Base-by-base conservation (phyloP, 2,329 filamentous ascomycete species). In the Alternaria novae-zelandiae region DNA sequence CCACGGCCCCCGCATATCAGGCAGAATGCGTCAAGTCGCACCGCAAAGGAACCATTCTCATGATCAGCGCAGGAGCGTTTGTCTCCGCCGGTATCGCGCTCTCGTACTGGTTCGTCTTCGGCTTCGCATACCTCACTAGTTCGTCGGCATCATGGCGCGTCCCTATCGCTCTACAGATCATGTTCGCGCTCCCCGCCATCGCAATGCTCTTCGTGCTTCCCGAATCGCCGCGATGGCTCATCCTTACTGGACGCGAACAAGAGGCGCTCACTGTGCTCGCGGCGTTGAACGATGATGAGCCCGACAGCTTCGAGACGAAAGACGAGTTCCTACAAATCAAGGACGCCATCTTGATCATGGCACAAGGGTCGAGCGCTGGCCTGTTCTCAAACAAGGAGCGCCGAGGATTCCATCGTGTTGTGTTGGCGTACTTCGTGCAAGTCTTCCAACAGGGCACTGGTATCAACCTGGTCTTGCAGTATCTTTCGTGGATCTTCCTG, bases 161-260 rank as follows among this genome's bases (percentile, higher is more conserved):
- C 63, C 86, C 86, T 0, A 82, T 88, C 54, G 85, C 83, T 8
- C 86, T 88, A 73, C 87, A 89, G 74, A 86, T 87, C 66, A 70
- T 87, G 32, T 85, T 88, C 57, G 86, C 86, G 0, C 61, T 85
- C 3, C 78, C 87, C 36, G 86, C 88, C 25, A 78, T 88, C 54
- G 82, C 86, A 45, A 83, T 86, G 5, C 63, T 85, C 4, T 78
- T 85, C 57, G 80, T 80, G 13, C 79, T 88, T 2, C 86, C 86
- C 11, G 87, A 89, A 69, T 87, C 85, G 0, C 87, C 87, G 10
- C 82, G 87, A 56, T 88, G 86, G 85, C 80, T 89, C 7, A 83
- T 88, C 25, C 74, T 87, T 51, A 86, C 86, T 71, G 86, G 86
- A 44, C 80, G 82, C 13, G 84, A 87, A 64, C 82, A 86, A 20